A percentile compares a stretch with the other conserved stretches of the same genome.
phyloP scores from a whole-genome alignment of 73 alveolate species.

The Paramecium pentaurelia region DNA sequence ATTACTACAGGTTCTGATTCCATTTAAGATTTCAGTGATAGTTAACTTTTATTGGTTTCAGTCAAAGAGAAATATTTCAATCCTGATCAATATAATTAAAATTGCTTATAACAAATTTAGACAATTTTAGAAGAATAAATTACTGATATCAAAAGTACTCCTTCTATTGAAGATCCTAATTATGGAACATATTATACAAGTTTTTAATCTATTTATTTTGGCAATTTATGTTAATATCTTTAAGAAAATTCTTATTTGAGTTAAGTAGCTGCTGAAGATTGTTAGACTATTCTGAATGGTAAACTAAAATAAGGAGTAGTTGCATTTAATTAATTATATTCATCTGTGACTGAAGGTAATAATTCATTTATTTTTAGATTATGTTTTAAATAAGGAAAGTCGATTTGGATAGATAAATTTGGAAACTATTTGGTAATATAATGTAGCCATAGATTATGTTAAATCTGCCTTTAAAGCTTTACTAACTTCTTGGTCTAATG shows the following conservation, averaged over 20 bases:
- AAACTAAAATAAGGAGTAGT: not conserved
- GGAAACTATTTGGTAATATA: not conserved
- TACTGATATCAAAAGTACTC: not conserved
- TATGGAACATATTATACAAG: constrained; percentile 5
- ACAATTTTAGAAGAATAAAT: not conserved
- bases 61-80: not conserved
- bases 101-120: not conserved
- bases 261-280: not conserved
- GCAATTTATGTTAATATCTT: not conserved
- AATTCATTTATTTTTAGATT: not conserved
- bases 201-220: not conserved
- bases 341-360: not conserved
- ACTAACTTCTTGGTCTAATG: not conserved
- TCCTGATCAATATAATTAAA: not conserved
- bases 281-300: not conserved
- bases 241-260: not conserved
- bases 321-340: not conserved
- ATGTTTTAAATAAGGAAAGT: not conserved
- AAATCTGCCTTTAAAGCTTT: not conserved
- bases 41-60: not conserved
- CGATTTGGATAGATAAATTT: not conserved
- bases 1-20: not conserved
- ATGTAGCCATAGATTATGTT: not conserved
- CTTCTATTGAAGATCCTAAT: not conserved
- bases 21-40: not conserved